Conservation (phyloP, 495 filamentous ascomycete species). For the Xylaria venustula region DNA sequence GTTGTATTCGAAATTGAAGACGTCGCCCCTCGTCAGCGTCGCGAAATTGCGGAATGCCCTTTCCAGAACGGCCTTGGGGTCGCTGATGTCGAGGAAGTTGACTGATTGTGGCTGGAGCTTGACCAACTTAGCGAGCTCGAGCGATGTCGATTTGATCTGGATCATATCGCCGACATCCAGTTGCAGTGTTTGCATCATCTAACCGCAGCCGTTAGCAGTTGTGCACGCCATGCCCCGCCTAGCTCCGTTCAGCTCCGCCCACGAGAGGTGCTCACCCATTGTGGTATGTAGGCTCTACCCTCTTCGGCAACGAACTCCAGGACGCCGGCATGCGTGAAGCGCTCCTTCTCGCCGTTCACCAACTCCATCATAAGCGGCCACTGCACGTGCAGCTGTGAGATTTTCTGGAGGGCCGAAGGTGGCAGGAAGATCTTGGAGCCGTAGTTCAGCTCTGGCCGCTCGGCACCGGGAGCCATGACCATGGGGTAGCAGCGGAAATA, state of each 20-base stretch:
- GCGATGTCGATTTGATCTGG: constrained; percentile 89
- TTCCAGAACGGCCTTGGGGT: constrained; percentile 97
- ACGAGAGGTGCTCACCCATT: constrained; percentile 66
- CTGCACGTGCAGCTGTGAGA: constrained; percentile 92
- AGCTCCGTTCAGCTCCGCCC: background rate
- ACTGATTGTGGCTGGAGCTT: constrained; percentile 93
- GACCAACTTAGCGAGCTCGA: constrained; percentile 84
- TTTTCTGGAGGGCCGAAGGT: constrained; percentile 90
- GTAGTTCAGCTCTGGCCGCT: constrained; percentile 87
- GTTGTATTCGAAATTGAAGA: constrained; percentile 95
- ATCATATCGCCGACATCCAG: constrained; percentile 91
- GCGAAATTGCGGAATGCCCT: constrained; percentile 94
- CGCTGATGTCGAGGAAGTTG: constrained; percentile 91
- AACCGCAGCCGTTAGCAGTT: constrained; percentile 16
- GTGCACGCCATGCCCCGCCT: too few relatives aligned
- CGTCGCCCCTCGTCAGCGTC: constrained; percentile 84
- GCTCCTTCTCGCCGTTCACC: constrained; percentile 76
- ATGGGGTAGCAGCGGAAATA: constrained; percentile 96
- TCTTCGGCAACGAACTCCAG: constrained; percentile 97
- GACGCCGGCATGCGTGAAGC: constrained; percentile 86
- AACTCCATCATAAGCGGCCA: constrained; percentile 98
- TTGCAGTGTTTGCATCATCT: constrained; percentile 91
- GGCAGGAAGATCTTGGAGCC: constrained; percentile 97
- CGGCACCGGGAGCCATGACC: constrained; percentile 89
- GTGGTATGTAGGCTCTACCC: constrained; percentile 90